Evolutionary conservation across 2,329 filamentous ascomycete species (phyloP).

Genomic region (Tolypocladium tundrense): DNA sequence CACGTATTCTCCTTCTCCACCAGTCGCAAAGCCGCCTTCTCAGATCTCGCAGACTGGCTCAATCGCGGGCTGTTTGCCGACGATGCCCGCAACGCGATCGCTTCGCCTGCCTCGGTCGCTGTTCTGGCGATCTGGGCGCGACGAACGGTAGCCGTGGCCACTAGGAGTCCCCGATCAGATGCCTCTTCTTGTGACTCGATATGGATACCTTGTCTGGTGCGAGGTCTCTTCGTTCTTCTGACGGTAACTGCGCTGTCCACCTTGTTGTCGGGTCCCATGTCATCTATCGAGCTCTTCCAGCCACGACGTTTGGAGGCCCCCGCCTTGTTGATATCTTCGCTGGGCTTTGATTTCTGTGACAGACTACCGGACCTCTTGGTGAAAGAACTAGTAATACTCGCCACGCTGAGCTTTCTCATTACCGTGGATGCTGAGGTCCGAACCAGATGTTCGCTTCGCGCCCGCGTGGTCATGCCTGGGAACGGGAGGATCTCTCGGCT

Average conservation of each 20-base stretch:
- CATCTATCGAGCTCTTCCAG: background rate
- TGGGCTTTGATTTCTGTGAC: constrained; percentile 8
- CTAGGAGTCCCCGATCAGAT: background rate
- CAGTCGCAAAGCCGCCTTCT: background rate
- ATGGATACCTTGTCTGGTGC: background rate
- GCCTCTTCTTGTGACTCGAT: background rate
- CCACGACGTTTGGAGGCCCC: background rate
- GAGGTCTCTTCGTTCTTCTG: background rate
- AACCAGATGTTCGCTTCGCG: constrained; percentile 61
- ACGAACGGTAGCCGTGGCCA: background rate
- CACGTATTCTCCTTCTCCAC: constrained; percentile 4
- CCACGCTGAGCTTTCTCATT: constrained; percentile 79
- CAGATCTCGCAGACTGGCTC: constrained; percentile 2
- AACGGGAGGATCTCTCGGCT: constrained; percentile 71
- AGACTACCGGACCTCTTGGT: constrained; percentile 57
- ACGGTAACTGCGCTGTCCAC: background rate
- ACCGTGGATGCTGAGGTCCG: constrained; percentile 73
- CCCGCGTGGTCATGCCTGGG: constrained; percentile 63
- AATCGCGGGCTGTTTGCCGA: constrained; percentile 4
- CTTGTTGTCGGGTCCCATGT: background rate
- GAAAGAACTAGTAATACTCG: constrained; percentile 69
- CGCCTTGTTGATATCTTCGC: background rate
- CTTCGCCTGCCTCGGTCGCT: background rate
- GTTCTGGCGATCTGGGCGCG: background rate
- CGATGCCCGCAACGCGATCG: background rate